phyloP scores from a whole-genome alignment of 345 rosid species.

The Schrenkiella parvula region DNA sequence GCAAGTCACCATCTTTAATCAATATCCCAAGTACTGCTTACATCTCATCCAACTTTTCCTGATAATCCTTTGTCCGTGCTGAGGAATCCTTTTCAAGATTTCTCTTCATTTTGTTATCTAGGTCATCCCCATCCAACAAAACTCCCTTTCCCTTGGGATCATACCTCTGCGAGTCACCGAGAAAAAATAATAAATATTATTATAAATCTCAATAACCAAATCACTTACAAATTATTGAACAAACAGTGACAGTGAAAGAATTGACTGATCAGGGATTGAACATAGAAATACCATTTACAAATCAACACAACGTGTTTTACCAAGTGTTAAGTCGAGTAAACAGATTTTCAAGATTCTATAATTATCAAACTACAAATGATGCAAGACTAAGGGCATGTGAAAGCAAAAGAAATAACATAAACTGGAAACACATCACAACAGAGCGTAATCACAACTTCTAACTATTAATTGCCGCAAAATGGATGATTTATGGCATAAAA shows the following conservation, averaged over 20 bases:
- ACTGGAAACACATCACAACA: neutral
- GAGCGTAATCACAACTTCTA: neutral
- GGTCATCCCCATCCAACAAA: conserved; percentile 26
- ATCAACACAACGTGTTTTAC: neutral
- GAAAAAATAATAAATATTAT: neutral
- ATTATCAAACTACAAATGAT: neutral
- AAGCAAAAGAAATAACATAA: neutral
- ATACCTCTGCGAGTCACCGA: conserved; percentile 24
- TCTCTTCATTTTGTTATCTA: conserved; percentile 10
- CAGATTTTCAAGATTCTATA: neutral
- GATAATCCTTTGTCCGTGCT: conserved; percentile 30
- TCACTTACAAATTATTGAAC: neutral
- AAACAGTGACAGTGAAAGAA: neutral
- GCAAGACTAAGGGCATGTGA: neutral
- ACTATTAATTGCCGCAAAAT: neutral
- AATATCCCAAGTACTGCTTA: conserved; percentile 37
- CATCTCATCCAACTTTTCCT: conserved; percentile 66
- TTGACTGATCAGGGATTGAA: neutral
- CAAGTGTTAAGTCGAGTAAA: neutral
- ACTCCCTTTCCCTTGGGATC: conserved; percentile 49
- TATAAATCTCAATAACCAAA: neutral
- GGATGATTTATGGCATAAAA: neutral
- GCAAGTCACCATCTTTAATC: conserved; percentile 6
- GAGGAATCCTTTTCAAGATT: conserved; percentile 24
- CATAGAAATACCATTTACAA: neutral